Evolutionary conservation across 2,329 filamentous ascomycete species (phyloP), one percentile per base, ranked within the genome.

Genomic region (Tolypocladium album): DNA sequence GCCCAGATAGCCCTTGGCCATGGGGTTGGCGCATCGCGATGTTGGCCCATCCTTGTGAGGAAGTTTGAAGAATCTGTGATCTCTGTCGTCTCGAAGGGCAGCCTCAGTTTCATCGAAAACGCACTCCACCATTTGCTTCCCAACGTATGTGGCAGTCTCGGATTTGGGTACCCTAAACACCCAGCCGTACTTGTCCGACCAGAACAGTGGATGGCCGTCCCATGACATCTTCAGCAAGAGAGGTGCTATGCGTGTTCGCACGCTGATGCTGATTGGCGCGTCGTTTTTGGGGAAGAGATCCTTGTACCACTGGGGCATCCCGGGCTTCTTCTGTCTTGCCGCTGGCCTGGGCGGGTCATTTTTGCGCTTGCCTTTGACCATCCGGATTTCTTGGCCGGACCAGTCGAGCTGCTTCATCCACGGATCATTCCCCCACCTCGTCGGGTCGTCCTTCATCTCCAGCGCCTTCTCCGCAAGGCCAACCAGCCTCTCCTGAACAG

Each of bases 261-360:
- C 92, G 0, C 90, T 90, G 22, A 99, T 77, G 61, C 79, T 87
- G 60, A 97, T 94, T 53, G 82, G 82, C 0, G 81, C 76, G 61
- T 86, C 83, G 31, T 76, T 87, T 60, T 85, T 91, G 1, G 82
- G 67, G 67, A 95, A 96, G 1, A 99, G 78, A 70, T 92, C 91
- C 69, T 94, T 97, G 75, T 96, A 99, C 94, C 94, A 99, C 64
- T 89, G 82, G 0, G 94, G 94, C 88, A 90, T 94, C 17, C 94
- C 94, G 0, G 93, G 92, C 76, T 88, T 91, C 79, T 97, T 99
- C 71, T 99, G 94, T 55, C 89, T 81, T 13, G 87, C 87, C 9
- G 87, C 88, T 38, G 88, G 91, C 53, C 91, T 81, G 2, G 89
- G 88, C 13, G 88, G 86, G 60, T 95, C 90, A 12, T 77, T 79